Conservation (phyloP, 208 protist genomes). For the Perkinsela sp. region DNA sequence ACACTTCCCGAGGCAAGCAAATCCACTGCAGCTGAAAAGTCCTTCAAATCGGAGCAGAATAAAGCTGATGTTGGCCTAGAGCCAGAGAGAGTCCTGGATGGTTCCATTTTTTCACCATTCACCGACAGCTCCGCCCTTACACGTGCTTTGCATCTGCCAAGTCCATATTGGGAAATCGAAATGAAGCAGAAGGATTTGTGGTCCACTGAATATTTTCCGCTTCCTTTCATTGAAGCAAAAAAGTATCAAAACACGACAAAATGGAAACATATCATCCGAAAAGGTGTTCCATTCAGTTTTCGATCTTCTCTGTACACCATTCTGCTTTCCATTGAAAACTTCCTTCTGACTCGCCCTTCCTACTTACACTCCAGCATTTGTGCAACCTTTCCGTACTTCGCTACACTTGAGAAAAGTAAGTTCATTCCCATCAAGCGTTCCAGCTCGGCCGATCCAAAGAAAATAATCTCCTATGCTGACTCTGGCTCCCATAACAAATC, state of each 20-base stretch:
- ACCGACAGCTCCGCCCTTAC: neutral
- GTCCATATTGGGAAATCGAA: neutral
- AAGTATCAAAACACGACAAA: neutral
- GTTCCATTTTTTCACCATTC: neutral
- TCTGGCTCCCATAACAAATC: neutral
- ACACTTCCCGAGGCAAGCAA: too few species aligned
- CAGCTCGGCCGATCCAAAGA: neutral
- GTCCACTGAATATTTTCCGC: neutral
- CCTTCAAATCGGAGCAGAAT: too few species aligned
- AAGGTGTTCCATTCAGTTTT: neutral
- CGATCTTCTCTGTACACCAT: neutral
- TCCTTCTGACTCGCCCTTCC: neutral
- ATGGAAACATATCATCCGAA: neutral
- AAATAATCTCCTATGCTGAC: neutral
- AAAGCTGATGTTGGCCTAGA: too few species aligned
- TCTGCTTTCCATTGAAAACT: neutral
- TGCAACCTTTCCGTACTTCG: neutral
- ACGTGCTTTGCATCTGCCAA: neutral
- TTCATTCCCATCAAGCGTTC: neutral
- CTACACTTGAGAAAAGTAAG: neutral
- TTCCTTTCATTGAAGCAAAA: neutral
- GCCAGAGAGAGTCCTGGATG: too few species aligned
- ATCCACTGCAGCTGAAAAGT: too few species aligned
- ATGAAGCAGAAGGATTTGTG: neutral
- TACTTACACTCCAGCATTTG: neutral